A percentile compares a stretch with the other conserved stretches of the same genome.
Evolutionary conservation across 768 basidiomycete species (phyloP).

Genomic region (Agrocybe pediades): DNA sequence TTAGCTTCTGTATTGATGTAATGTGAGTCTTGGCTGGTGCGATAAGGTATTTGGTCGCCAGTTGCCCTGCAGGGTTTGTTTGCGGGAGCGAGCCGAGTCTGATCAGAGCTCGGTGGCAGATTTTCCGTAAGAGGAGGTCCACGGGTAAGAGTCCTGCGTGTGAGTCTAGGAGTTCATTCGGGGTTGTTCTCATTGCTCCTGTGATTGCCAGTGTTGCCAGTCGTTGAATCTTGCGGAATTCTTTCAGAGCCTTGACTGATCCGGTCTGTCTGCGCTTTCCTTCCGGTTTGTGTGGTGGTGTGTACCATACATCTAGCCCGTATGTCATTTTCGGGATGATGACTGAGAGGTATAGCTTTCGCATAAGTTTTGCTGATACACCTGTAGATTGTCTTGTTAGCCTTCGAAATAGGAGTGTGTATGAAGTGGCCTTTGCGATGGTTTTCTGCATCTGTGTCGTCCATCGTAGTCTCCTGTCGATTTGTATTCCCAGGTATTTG

Average conservation of each 20-base stretch:
- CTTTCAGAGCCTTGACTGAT: constrained; percentile 2
- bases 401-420: background rate
- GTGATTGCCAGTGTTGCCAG: constrained; percentile 9
- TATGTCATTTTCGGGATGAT: no score
- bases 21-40: background rate
- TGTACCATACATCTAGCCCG: constrained; percentile 14
- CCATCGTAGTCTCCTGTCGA: constrained; percentile 23
- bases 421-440: constrained; percentile 14
- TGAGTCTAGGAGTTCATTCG: constrained; percentile 6
- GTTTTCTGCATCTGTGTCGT: constrained; percentile 2
- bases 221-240: constrained; percentile 3
- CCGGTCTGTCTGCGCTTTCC: constrained; percentile 1
- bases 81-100: background rate
- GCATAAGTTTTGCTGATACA: no score
- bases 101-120: constrained; percentile 3
- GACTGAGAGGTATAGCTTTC: no score
- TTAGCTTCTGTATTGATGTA: no score
- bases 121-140: constrained; percentile 2
- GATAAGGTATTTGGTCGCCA: background rate
- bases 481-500: no score
- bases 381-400: no score
- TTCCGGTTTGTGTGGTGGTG: background rate
- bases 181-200: constrained; percentile 6
- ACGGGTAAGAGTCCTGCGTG: constrained; percentile 10
- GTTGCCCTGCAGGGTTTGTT: background rate